Evolutionary conservation across 2,329 filamentous ascomycete species (phyloP).

Genomic region (Rutstroemia sp.): DNA sequence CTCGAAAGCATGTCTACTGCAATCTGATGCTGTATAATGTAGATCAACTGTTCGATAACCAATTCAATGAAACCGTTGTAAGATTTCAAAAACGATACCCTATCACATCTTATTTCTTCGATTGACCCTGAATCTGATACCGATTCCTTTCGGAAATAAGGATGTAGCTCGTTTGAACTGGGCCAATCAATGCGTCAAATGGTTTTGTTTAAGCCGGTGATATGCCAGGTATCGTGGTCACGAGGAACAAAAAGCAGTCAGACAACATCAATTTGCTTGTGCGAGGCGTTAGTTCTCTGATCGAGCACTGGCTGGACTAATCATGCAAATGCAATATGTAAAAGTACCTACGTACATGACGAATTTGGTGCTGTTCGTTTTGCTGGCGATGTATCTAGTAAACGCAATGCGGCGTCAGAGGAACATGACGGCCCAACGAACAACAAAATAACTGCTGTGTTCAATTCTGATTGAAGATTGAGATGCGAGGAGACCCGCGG

Average conservation of each 20-base stretch:
- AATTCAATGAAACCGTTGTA: background rate
- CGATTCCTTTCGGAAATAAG: background rate
- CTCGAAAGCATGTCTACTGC: background rate
- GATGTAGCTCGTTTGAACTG: constrained; percentile 4
- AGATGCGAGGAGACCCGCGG: constrained; percentile 5
- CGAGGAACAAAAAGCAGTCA: background rate
- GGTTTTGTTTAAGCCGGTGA: background rate
- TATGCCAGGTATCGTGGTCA: background rate
- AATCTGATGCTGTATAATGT: background rate
- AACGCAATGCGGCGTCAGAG: constrained; percentile 11
- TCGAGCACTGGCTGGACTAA: constrained; percentile 2
- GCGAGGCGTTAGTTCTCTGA: background rate
- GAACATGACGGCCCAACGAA: constrained; percentile 11
- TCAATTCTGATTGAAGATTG: constrained; percentile 11
- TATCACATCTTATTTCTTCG: background rate
- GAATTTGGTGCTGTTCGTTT: constrained; percentile 6
- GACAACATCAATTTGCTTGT: background rate
- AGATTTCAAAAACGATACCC: background rate
- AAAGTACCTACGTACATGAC: background rate
- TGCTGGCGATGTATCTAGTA: constrained; percentile 10
- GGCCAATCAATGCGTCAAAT: background rate
- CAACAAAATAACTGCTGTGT: constrained; percentile 10
- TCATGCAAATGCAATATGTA: constrained; percentile 4
- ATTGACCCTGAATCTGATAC: background rate
- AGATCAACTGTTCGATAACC: background rate